Evolutionary conservation across 1,139 yeast genomes (phyloP).

Genomic region (Geotrichum bryndzae): DNA sequence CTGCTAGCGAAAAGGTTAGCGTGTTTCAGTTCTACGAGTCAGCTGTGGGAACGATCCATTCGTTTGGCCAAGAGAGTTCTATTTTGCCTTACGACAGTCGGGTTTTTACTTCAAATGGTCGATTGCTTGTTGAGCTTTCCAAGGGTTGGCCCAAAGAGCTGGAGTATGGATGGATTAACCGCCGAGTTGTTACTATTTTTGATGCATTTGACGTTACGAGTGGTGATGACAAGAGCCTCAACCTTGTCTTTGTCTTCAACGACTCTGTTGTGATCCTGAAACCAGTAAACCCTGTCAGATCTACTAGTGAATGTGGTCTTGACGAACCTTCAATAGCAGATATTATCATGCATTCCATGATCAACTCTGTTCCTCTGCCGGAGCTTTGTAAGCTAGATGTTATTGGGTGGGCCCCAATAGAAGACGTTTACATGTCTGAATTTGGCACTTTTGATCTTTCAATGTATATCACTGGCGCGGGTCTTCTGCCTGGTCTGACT

Average conservation of each 20-base stretch:
- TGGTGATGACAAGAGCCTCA: constrained; percentile 31
- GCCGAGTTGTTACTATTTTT: constrained; percentile 79
- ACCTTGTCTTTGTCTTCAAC: constrained; percentile 69
- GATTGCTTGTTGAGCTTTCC: constrained; percentile 75
- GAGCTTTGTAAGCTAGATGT: constrained; percentile 66
- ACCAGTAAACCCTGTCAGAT: constrained; percentile 30
- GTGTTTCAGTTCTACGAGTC: constrained; percentile 46
- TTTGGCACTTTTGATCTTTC: constrained; percentile 23
- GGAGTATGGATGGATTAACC: constrained; percentile 80
- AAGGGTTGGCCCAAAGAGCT: constrained; percentile 80
- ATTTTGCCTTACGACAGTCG: constrained; percentile 50
- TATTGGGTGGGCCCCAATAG: constrained; percentile 61
- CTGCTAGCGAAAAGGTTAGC: constrained; percentile 32
- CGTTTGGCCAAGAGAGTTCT: constrained; percentile 53
- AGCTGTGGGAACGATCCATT: constrained; percentile 63
- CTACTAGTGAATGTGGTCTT: constrained; percentile 33
- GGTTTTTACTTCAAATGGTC: constrained; percentile 87
- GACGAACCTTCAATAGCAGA: constrained; percentile 66
- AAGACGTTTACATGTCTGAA: constrained; percentile 38
- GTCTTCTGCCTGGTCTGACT: constrained; percentile 7
- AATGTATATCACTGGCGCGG: constrained; percentile 19
- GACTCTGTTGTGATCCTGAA: constrained; percentile 66
- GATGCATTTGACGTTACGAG: constrained; percentile 47
- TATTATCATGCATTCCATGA: constrained; percentile 79
- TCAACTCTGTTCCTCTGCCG: constrained; percentile 76